These are phyloP conservation scores for Sindora glabra DNA, from an alignment of 306 rosid genomes.

Conservation along the genomic window DNA sequence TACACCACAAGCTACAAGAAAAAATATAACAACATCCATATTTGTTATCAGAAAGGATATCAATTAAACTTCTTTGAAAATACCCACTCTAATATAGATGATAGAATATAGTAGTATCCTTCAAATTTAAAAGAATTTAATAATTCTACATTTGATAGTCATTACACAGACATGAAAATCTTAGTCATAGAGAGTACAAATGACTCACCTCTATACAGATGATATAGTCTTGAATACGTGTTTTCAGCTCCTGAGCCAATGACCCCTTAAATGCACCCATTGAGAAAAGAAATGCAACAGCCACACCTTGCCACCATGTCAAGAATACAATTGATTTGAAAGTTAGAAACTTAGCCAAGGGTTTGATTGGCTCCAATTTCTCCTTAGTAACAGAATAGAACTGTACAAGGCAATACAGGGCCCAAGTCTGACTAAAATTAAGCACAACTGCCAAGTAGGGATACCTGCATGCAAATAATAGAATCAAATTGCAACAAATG, in stretches of 20 bases:
- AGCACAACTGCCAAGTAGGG: constrained; percentile 92
- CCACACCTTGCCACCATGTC: constrained; percentile 99
- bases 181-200: constrained; percentile 4
- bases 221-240: constrained; percentile 89
- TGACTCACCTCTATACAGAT: constrained; percentile 89
- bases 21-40: not conserved
- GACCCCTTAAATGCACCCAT: constrained; percentile 83
- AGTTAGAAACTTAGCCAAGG: constrained; percentile 80
- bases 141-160: not conserved
- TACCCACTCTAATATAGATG: not conserved
- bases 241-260: constrained; percentile 71
- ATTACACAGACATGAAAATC: not conserved
- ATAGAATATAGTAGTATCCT: not conserved
- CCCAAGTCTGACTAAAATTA: constrained; percentile 99
- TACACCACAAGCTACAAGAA: not conserved
- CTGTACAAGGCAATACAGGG: constrained; percentile 93
- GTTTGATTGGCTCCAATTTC: constrained; percentile 82
- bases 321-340: constrained; percentile 89
- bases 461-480: constrained; percentile 57
- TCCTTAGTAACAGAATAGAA: constrained; percentile 88
- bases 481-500: constrained; percentile 17
- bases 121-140: not conserved
- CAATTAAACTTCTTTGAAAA: too few relatives aligned
- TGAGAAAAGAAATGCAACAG: constrained; percentile 83
- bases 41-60: too few relatives aligned